Evolutionary conservation across 140 eudicot species (phyloP), one percentile per base, ranked within the genome.

Genomic region (Oenanthe javanica): DNA sequence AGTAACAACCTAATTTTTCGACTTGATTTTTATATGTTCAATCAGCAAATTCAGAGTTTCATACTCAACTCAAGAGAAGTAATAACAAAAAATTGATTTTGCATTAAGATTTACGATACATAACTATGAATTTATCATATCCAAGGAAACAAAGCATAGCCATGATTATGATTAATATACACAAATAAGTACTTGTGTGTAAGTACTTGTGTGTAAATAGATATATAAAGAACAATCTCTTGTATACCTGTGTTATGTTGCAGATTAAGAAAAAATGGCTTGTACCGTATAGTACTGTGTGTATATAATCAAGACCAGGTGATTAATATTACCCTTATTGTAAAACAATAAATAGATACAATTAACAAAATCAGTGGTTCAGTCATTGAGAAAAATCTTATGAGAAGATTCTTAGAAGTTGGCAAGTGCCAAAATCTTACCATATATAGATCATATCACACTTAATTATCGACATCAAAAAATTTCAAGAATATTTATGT

Each of bases 341-440:
- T 51, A 72, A 72, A 72, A 43, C 51, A 72, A 11, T 8, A 45
- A 72, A 57, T 74, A 74, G 15, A 74, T 46, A n/a, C n/a, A 45
- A 19, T 40, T 45, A 72, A 45, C 55, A 5, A 21, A 45, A 71
- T 71, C 42, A 71, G 76, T 69, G 19, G 19, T 71, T 15, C 9
- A 45, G 77, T 72, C 45, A 72, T 72, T 72, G 77, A 72, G 77
- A 4, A 45, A 45, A 16, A 10, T 74, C 50, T n/a, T 13, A 67
- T 67, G 73, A 67, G 73, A 25, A 13, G 73, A 67, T 67, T 27
- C 25, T 12, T 4, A 1, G 4, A 67, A 67, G 42, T 67, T 67
- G 45, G 73, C 45, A 31, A 67, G 36, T n/a, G n/a, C 5, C 11
- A n/a, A n/a, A 59, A n/a, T 61, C 36, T 61, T 61, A n/a, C 69